Evolutionary conservation across 805 yeast genomes (phyloP).

Genomic region (Teunomyces gatunensis): DNA sequence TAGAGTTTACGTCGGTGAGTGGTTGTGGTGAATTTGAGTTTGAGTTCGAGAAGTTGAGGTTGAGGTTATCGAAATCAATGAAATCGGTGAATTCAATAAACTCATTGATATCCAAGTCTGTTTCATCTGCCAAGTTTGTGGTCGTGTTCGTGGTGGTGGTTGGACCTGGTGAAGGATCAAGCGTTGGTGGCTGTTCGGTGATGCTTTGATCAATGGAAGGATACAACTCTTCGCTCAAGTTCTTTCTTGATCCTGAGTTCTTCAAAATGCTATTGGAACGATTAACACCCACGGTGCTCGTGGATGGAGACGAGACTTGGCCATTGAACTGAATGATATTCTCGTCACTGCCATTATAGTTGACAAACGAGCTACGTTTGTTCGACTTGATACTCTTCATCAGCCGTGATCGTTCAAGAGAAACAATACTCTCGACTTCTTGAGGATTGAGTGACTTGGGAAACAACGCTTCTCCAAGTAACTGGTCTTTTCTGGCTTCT

Average conservation of each 20-base stretch:
- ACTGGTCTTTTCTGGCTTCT: conserved; percentile 16
- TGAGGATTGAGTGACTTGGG: conserved; percentile 65
- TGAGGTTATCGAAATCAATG: conserved; percentile 38
- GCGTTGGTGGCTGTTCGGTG: not conserved
- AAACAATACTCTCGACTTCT: conserved; percentile 73
- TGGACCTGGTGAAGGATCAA: too few species aligned
- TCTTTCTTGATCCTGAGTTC: conserved; percentile 25
- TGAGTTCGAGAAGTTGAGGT: conserved; percentile 16
- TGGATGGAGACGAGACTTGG: conserved; percentile 15
- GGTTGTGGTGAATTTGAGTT: conserved; percentile 20
- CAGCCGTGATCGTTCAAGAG: conserved; percentile 64
- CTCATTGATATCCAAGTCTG: conserved; percentile 18
- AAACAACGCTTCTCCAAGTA: conserved; percentile 55
- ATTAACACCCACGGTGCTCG: conserved; percentile 18
- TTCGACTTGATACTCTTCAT: conserved; percentile 49
- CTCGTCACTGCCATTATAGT: conserved; percentile 41
- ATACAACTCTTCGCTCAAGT: conserved; percentile 14
- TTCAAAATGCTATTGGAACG: conserved; percentile 41
- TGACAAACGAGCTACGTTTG: conserved; percentile 36
- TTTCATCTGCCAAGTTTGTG: not conserved
- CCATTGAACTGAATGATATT: conserved; percentile 30
- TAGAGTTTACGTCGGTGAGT: not conserved
- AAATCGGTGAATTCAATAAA: conserved; percentile 42
- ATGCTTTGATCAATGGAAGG: conserved; percentile 4
- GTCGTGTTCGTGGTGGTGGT: too few species aligned